A percentile compares a stretch with the other conserved stretches of the same genome.
Conservation (phyloP, 2,329 filamentous ascomycete genomes). For the Alternaria sp. region DNA sequence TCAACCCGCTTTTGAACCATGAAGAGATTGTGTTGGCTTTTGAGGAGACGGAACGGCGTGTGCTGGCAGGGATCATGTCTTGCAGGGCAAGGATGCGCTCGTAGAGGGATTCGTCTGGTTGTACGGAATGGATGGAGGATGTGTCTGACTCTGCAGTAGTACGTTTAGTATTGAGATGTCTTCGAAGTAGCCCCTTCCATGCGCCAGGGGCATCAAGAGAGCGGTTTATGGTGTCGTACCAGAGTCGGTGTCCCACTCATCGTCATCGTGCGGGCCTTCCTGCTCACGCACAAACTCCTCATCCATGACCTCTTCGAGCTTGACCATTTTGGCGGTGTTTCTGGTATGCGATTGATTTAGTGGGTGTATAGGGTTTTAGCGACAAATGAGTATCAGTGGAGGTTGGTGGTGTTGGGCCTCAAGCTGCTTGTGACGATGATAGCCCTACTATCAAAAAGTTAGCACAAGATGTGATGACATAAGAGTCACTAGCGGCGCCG, state of each 20-base stretch:
- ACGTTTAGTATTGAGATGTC: not conserved
- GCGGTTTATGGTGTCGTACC: slow-evolving; percentile 64
- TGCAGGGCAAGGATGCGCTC: slow-evolving; percentile 76
- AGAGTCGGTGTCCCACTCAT: slow-evolving; percentile 91
- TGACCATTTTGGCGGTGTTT: slow-evolving; percentile 75
- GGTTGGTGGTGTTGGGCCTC: slow-evolving; percentile 18
- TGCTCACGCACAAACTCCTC: slow-evolving; percentile 85
- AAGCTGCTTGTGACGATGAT: slow-evolving; percentile 18
- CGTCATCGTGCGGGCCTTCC: slow-evolving; percentile 74
- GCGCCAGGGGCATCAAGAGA: slow-evolving; percentile 57
- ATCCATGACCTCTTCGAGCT: slow-evolving; percentile 95
- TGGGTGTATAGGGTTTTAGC: slow-evolving; percentile 1
- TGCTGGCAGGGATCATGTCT: slow-evolving; percentile 82
- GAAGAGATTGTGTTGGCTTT: slow-evolving; percentile 61
- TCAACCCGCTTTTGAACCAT: slow-evolving; percentile 67
- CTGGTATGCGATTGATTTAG: not conserved
- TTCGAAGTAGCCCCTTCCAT: not conserved
- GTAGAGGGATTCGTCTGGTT: slow-evolving; percentile 59
- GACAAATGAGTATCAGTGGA: slow-evolving; percentile 5
- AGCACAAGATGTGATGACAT: slow-evolving; percentile 10
- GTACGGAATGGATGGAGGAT: slow-evolving; percentile 62
- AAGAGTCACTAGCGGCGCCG: slow-evolving; percentile 2
- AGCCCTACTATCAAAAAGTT: slow-evolving; percentile 14
- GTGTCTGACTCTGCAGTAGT: slow-evolving; percentile 77
- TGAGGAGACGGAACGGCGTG: slow-evolving; percentile 63